Conservation (phyloP, 768 basidiomycete species). For the Suillus fuscotomentosus region DNA sequence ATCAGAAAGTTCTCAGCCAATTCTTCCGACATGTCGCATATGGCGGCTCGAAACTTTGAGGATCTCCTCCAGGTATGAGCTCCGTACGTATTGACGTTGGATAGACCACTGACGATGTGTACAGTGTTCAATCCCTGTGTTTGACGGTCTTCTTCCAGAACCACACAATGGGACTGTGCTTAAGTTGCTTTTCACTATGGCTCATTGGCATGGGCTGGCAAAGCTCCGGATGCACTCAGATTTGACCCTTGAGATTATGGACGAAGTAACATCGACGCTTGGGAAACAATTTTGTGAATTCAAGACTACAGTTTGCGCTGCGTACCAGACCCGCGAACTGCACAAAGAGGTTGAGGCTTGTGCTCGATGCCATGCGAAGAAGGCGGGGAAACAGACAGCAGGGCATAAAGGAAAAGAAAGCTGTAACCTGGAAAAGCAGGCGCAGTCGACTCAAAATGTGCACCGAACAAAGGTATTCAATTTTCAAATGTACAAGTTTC, state of each 20-base stretch:
- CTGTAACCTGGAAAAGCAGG: too few species aligned
- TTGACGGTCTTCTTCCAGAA: constrained; percentile 24
- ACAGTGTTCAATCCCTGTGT: constrained; percentile 30
- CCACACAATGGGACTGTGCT: background rate
- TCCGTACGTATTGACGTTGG: background rate
- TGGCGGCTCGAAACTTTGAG: constrained; percentile 36
- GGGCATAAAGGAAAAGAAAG: too few species aligned
- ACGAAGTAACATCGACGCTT: background rate
- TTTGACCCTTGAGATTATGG: background rate
- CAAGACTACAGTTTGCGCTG: background rate
- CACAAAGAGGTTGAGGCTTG: background rate
- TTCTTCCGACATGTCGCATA: constrained; percentile 30
- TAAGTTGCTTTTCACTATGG: constrained; percentile 6
- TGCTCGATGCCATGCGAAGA: background rate
- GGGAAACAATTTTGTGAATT: background rate
- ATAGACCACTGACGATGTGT: background rate
- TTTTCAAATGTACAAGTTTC: constrained; percentile 23
- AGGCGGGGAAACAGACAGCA: constrained; percentile 2
- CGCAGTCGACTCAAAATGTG: background rate
- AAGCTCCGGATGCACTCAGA: background rate
- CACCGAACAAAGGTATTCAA: constrained; percentile 4
- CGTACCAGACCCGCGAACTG: background rate
- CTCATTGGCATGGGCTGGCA: constrained; percentile 15
- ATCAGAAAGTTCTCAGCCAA: constrained; percentile 30
- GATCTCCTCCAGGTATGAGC: constrained; percentile 30